Percentiles rank a stretch among this genome's conserved stretches.
These are phyloP conservation scores for Chrysoporthe austroafricana DNA, from an alignment of 2,329 filamentous ascomycete species.

Conservation along the genomic window DNA sequence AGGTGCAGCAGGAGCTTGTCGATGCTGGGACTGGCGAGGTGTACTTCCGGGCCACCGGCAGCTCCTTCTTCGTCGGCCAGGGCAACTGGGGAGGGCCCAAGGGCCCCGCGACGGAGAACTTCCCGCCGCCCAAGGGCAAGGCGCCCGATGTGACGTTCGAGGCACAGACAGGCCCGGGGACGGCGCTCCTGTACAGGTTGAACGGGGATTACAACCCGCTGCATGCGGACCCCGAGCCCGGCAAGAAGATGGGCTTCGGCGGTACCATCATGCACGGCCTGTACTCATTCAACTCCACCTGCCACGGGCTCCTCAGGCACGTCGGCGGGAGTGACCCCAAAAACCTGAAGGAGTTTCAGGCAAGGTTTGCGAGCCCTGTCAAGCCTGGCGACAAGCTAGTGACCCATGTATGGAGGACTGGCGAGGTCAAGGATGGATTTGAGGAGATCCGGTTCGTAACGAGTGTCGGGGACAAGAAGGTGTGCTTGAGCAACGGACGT, in stretches of 20 bases:
- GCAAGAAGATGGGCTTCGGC: slow-evolving; percentile 87
- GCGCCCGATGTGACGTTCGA: slow-evolving; percentile 71
- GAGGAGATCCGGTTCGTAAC: slow-evolving; percentile 86
- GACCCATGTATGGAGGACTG: slow-evolving; percentile 80
- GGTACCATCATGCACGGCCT: slow-evolving; percentile 88
- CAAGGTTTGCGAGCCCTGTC: slow-evolving; percentile 83
- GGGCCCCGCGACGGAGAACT: slow-evolving; percentile 79
- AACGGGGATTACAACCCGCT: slow-evolving; percentile 96
- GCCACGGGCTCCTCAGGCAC: slow-evolving; percentile 72
- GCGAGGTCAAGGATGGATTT: slow-evolving; percentile 67
- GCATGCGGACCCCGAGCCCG: slow-evolving; percentile 84
- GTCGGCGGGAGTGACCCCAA: slow-evolving; percentile 77
- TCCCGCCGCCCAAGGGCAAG: slow-evolving; percentile 71
- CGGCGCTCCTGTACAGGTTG: slow-evolving; percentile 77
- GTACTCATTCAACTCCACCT: slow-evolving; percentile 82
- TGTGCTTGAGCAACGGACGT: slow-evolving; percentile 84
- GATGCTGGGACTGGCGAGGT: slow-evolving; percentile 70
- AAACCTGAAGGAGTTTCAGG: slow-evolving; percentile 87
- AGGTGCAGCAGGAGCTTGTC: slow-evolving; percentile 77
- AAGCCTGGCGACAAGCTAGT: slow-evolving; percentile 81
- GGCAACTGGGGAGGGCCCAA: slow-evolving; percentile 87
- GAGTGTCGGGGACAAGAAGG: slow-evolving; percentile 76
- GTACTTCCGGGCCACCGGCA: slow-evolving; percentile 71
- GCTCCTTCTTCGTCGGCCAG: slow-evolving; percentile 80
- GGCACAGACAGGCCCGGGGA: slow-evolving; percentile 72